These are phyloP conservation scores for Bondarzewia mesenterica DNA, from an alignment of 1,284 basidiomycete genomes.

Conservation along the genomic window DNA sequence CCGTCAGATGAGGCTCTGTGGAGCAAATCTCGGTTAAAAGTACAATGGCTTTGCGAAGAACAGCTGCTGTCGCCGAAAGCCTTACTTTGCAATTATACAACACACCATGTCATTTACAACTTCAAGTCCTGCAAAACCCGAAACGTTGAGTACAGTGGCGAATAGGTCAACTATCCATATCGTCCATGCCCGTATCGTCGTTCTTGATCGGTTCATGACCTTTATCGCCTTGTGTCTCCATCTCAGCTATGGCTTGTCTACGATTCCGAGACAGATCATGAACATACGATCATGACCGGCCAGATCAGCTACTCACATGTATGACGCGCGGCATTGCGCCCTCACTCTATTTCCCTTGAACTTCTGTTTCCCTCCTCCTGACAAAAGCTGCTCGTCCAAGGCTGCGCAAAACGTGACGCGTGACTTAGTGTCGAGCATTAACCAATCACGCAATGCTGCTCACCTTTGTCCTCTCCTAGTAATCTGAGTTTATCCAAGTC, in stretches of 20 bases:
- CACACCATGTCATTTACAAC: too few relatives aligned
- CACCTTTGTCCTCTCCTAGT: constrained; percentile 3
- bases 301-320: neutral
- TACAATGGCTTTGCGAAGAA: too few relatives aligned
- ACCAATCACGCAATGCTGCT: neutral
- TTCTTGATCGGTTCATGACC: too few relatives aligned
- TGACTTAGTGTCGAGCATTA: neutral
- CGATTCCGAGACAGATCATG: neutral
- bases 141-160: too few relatives aligned
- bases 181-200: too few relatives aligned
- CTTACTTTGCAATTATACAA: too few relatives aligned
- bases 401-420: neutral
- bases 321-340: neutral
- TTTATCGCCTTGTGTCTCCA: too few relatives aligned
- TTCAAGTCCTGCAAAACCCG: too few relatives aligned
- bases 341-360: neutral
- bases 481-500: constrained; percentile 1
- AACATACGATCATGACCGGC: neutral
- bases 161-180: too few relatives aligned
- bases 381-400: neutral
- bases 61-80: too few relatives aligned
- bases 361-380: neutral
- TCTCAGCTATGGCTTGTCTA: neutral
- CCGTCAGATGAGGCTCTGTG: too few relatives aligned
- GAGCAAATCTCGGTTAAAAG: too few relatives aligned